phyloP scores from a whole-genome alignment of 1,139 yeast species.

The Saccharomyces uvarum region DNA sequence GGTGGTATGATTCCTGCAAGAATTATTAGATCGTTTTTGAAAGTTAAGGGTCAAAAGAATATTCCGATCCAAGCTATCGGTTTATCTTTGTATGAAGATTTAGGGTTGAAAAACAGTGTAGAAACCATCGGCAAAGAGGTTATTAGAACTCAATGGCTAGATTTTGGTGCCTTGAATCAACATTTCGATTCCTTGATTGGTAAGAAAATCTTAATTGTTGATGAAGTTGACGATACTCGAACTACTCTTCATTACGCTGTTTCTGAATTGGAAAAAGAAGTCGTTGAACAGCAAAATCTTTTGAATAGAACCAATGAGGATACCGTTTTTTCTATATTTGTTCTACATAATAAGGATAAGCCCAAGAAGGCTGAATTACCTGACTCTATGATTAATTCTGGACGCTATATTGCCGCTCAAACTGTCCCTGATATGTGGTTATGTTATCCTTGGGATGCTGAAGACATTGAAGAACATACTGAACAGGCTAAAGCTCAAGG shows the following conservation, averaged over 20 bases:
- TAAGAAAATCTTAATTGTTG: conserved; percentile 75
- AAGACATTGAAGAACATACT: conserved; percentile 78
- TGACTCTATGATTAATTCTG: conserved; percentile 39
- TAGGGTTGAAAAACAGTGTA: conserved; percentile 48
- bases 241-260: conserved; percentile 91
- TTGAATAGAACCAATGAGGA: conserved; percentile 32
- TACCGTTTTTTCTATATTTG: conserved; percentile 50
- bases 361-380: conserved; percentile 50
- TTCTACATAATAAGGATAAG: conserved; percentile 52
- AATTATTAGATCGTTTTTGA: conserved; percentile 82
- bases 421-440: conserved; percentile 53
- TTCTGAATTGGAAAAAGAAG: conserved; percentile 78
- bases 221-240: conserved; percentile 93
- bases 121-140: conserved; percentile 80
- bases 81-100: conserved; percentile 78
- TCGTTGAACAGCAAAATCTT: conserved; percentile 43
- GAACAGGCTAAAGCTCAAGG: conserved; percentile 67
- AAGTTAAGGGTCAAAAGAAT: conserved; percentile 78
- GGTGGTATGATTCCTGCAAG: conserved; percentile 97
- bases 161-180: conserved; percentile 51
- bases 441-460: conserved; percentile 63
- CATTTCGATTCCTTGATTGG: conserved; percentile 64
- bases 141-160: conserved; percentile 93
- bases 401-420: conserved; percentile 45
- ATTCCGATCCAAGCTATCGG: conserved; percentile 93